Evolutionary conservation across 805 yeast genomes (phyloP).

Genomic region (Zygoascus biomembranicola): DNA sequence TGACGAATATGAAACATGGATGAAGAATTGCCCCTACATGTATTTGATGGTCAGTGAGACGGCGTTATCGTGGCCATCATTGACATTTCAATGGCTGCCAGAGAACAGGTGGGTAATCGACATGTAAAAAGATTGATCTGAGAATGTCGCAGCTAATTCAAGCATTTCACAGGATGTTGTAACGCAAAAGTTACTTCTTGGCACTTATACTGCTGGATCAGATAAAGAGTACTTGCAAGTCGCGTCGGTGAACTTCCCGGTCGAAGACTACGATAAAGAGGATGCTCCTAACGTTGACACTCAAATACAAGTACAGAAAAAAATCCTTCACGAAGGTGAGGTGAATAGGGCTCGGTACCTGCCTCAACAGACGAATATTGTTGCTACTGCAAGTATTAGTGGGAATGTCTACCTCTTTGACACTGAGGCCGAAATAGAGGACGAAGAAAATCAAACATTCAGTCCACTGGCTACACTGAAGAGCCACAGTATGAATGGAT

Average conservation of each 20-base stretch:
- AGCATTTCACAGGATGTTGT: conserved; percentile 4
- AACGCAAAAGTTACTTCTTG: conserved; percentile 12
- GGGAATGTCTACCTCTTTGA: conserved; percentile 28
- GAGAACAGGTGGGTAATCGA: conserved; percentile 21
- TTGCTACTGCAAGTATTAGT: conserved; percentile 46
- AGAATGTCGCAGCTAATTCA: not conserved
- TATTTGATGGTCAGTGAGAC: conserved; percentile 67
- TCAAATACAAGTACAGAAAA: conserved; percentile 28
- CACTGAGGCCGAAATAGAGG: conserved; percentile 7
- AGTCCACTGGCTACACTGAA: conserved; percentile 12
- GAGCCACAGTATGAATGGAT: conserved; percentile 56
- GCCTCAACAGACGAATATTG: conserved; percentile 36
- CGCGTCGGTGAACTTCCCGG: conserved; percentile 13
- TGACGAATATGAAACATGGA: conserved; percentile 52
- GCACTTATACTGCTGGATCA: conserved; percentile 16
- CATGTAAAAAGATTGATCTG: not conserved
- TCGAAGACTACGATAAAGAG: conserved; percentile 2
- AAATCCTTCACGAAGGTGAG: conserved; percentile 60
- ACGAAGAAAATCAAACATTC: conserved; percentile 3
- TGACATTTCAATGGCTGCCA: conserved; percentile 64
- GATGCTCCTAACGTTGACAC: conserved; percentile 1
- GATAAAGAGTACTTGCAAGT: conserved; percentile 18
- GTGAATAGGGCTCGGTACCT: conserved; percentile 54
- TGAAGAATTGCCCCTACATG: conserved; percentile 70
- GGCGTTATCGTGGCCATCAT: conserved; percentile 61